Conservation (phyloP, 2,329 filamentous ascomycete genomes). For the Ophiocordyceps unilateralis region DNA sequence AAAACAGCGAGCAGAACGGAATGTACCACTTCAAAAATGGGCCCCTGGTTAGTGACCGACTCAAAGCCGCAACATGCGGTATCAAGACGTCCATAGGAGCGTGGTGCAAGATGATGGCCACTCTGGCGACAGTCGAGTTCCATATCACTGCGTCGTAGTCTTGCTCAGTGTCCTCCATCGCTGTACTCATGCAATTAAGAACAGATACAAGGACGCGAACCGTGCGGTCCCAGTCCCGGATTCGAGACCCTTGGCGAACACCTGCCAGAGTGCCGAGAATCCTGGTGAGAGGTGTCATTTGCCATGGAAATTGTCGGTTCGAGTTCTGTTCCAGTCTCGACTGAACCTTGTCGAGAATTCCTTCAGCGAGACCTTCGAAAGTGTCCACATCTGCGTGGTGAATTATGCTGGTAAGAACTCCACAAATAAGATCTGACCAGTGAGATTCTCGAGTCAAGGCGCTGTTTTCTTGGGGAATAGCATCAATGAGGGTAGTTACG, state of each 20-base stretch:
- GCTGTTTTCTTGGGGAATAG: constrained; percentile 32
- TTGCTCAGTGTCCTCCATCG: constrained; percentile 14
- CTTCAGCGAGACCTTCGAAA: constrained; percentile 49
- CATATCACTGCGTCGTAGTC: constrained; percentile 27
- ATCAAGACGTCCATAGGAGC: constrained; percentile 68
- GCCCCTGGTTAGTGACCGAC: constrained; percentile 46
- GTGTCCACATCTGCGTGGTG: constrained; percentile 65
- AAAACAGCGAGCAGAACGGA: constrained; percentile 68
- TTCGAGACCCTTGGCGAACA: constrained; percentile 63
- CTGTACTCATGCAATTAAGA: constrained; percentile 29
- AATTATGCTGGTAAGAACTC: constrained; percentile 63
- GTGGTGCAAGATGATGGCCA: constrained; percentile 53
- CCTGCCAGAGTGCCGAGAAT: constrained; percentile 55
- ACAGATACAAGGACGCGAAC: constrained; percentile 37
- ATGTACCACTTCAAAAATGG: constrained; percentile 59
- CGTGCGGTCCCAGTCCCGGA: constrained; percentile 53
- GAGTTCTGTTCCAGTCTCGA: constrained; percentile 16
- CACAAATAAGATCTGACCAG: constrained; percentile 52
- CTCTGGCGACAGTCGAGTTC: constrained; percentile 37
- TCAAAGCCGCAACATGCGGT: constrained; percentile 47
- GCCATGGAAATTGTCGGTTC: constrained; percentile 10
- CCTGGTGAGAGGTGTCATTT: constrained; percentile 30
- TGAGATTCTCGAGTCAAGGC: constrained; percentile 25
- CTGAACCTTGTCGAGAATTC: constrained; percentile 35
- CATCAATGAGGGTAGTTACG: constrained; percentile 31